Base-by-base conservation (phyloP, 1,284 basidiomycete genomes). In the Leccinum ambiguum region DNA sequence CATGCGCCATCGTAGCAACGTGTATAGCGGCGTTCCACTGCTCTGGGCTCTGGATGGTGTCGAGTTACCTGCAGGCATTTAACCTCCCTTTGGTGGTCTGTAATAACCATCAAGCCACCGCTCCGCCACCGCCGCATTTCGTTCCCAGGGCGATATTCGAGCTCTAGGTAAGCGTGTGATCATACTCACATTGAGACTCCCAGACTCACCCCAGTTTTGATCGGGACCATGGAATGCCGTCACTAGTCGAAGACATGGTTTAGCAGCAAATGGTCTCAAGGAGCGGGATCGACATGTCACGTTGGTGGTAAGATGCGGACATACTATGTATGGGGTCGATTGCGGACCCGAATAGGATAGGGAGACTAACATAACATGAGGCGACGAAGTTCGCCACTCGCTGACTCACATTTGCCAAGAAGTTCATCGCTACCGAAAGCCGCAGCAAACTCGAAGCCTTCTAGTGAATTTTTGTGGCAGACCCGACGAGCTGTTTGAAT, bases 71-170 rank as follows among this genome's bases (percentile, higher is more conserved):
- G 63, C 67, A 69, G 62, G 61, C 33, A 50, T 67, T 11, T 57
- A 7, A 56, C n/a, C 48, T 21, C 53, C 43, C 26, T 57, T 54
- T 58, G 50, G 59, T 53, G 6, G 50, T 58, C 60, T 63, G 66
- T 61, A 26, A 69, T 59, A 10, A 50, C 39, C 57, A 70, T 73
- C 73, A 74, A 74, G 72, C 65, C 71, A 72, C 73, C 41, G 48
- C 59, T 36, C 30, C 45, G 69, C 69, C 70, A 69, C 70, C 9
- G 59, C 43, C 23, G 9, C 30, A 56, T 26, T 54, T 64, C 62
- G 23, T 69, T 65, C 56, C 30, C 33, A 33, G 54, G 45, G 36
- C 16, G 61, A 30, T 57, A 39, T 41, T 45, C 16, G n/a, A 53
- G 43, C 11, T 18, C 41, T 36, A 14, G 61, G 41, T 13, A 30